Base-by-base conservation (phyloP, 768 basidiomycete species). In the Lactifluus subvellereus region DNA sequence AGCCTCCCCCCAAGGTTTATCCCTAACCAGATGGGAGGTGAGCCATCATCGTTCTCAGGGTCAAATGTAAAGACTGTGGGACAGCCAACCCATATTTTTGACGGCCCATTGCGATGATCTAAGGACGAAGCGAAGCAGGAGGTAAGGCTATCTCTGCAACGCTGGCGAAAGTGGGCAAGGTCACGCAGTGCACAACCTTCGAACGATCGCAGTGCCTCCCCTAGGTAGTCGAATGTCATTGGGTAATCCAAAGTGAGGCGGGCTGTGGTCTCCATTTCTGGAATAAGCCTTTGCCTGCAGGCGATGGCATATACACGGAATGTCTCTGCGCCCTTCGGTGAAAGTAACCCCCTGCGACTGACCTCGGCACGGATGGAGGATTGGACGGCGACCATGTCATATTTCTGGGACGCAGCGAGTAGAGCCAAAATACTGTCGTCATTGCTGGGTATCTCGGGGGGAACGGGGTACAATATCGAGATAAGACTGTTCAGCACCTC, bases 221-320 rank as follows among this genome's bases (percentile, higher is more conserved):
- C n/a, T 16, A 61, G 27, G 10, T 18, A 55, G 7, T 55, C 47
- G 14, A 61, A 49, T 43, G 42, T 43, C 14, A 43, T 18, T 6
- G 42, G 42, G 42, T 43, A 43, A 6, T 16, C 42, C 42, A 43
- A 6, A 43, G 42, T 43, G 7, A 16, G 42, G 16, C 2, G 11
- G 4, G 42, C 42, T 5, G 18, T 18, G 7, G 16, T 18, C 16
- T 16, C 11, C 42, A 43, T 43, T 43, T 43, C 42, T 43, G 42
- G 42, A 35, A 49, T 27, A 8, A 61, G 60, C 9, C 54, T 10
- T 33, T 49, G 40, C 18, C 6, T 42, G 30, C 20, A 49, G 5
- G 60, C 60, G 37, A 42, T 7, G 1, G 60, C 54, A 8, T 49
- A 61, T n/a, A 56, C 5, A n/a, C 54, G 37, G 30, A 61, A 61